Percentiles rank a stretch among this genome's conserved stretches.
These are phyloP conservation scores for Erysimum cheiri DNA, from an alignment of 441 rosid species.

Conservation along the genomic window DNA sequence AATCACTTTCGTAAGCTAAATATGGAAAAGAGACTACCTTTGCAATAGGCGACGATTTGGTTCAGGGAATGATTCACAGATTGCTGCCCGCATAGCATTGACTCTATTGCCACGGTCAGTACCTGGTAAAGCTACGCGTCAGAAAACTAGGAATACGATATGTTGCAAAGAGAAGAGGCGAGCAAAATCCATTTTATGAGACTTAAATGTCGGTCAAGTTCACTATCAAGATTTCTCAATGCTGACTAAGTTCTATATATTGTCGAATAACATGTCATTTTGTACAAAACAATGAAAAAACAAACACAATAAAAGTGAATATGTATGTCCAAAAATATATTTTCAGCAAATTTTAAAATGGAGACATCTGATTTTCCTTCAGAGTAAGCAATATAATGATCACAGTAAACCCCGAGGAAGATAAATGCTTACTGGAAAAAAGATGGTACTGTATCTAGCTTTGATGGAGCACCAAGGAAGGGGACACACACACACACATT, in stretches of 20 bases:
- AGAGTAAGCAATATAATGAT: slow-evolving; percentile 11
- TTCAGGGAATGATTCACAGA: slow-evolving; percentile 96
- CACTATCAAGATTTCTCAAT: neutral
- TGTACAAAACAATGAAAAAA: neutral
- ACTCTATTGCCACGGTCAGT: slow-evolving; percentile 71
- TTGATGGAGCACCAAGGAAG: slow-evolving; percentile 15
- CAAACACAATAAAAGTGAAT: neutral
- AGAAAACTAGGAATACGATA: slow-evolving; percentile 21
- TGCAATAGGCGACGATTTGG: slow-evolving; percentile 98
- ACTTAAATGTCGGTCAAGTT: neutral
- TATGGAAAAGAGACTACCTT: slow-evolving; percentile 57
- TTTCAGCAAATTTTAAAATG: neutral
- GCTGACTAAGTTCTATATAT: neutral
- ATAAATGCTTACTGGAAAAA: slow-evolving; percentile 7
- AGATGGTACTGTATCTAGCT: slow-evolving; percentile 4
- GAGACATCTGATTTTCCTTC: neutral
- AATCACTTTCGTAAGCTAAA: slow-evolving; percentile 22
- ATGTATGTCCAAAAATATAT: neutral
- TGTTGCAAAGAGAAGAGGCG: slow-evolving; percentile 33
- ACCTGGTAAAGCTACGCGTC: slow-evolving; percentile 53
- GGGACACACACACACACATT: neutral
- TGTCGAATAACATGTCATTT: neutral
- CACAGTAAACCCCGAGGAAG: slow-evolving; percentile 9
- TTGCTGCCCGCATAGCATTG: slow-evolving; percentile 85
- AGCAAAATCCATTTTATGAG: slow-evolving; percentile 9